Conservation (phyloP, 2,329 filamentous ascomycete species). For the Xenoacremonium recifei region DNA sequence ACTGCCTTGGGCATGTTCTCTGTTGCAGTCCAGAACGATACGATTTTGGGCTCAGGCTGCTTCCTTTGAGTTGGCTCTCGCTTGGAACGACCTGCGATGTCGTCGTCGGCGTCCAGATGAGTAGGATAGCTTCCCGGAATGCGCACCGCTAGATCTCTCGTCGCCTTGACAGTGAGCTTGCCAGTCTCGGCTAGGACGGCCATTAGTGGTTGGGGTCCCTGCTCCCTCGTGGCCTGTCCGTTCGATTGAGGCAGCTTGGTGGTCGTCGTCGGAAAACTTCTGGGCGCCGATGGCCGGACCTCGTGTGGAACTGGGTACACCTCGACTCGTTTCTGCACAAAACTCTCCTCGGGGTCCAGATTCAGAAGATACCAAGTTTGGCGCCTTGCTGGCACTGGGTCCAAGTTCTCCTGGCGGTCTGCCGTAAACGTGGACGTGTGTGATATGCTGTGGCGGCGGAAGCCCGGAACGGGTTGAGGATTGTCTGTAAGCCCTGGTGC, state of each 20-base stretch:
- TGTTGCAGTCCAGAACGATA: constrained; percentile 10
- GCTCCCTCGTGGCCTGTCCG: background rate
- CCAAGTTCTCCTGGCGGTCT: background rate
- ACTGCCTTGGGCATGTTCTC: constrained; percentile 10
- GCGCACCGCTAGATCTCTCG: constrained; percentile 10
- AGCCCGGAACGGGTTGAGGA: background rate
- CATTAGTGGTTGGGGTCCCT: background rate
- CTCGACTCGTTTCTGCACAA: no score
- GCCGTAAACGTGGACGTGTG: constrained; percentile 25
- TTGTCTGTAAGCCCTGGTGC: constrained; percentile 4
- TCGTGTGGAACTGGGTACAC: background rate
- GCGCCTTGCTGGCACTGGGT: no score
- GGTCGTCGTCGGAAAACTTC: no score
- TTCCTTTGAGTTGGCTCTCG: constrained; percentile 1
- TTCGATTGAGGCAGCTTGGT: background rate
- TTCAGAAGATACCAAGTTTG: background rate
- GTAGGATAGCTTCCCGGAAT: constrained; percentile 29
- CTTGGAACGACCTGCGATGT: constrained; percentile 29
- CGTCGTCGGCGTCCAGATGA: constrained; percentile 23
- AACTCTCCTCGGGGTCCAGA: no score
- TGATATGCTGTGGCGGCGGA: constrained; percentile 20
- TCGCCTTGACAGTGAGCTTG: constrained; percentile 1
- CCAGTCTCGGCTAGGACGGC: background rate
- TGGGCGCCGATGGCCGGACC: background rate
- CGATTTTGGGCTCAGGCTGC: background rate